phyloP scores from a whole-genome alignment of 1,139 yeast genomes.

The Kodamaea sp. region DNA sequence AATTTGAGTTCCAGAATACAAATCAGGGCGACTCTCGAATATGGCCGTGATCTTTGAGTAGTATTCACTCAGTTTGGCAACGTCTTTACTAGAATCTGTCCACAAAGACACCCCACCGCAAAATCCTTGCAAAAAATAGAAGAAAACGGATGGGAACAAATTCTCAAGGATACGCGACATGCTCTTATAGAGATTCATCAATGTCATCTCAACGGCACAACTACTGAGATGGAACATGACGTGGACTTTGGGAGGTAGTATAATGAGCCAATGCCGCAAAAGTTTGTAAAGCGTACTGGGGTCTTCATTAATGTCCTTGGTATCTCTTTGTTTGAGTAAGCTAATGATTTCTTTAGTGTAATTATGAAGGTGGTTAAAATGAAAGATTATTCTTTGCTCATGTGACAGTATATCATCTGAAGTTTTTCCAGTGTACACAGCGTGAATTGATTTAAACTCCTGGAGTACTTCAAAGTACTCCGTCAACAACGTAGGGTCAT shows the following conservation, averaged over 20 bases:
- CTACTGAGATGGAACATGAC: conserved; percentile 12
- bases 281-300: conserved; percentile 19
- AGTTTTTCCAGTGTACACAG: conserved; percentile 1
- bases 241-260: conserved; percentile 24
- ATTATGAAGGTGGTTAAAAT: conserved; percentile 15
- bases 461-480: conserved; percentile 21
- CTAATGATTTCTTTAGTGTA: conserved; percentile 9
- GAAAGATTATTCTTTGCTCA: conserved; percentile 16
- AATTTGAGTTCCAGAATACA: too few relatives aligned
- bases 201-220: conserved; percentile 20
- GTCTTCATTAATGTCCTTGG: conserved; percentile 10
- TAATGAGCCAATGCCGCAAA: conserved; percentile 28
- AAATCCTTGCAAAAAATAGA: conserved; percentile 26
- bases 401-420: not conserved
- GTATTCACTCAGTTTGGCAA: too few relatives aligned
- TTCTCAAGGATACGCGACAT: conserved; percentile 23
- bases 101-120: conserved; percentile 22
- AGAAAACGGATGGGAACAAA: conserved; percentile 27
- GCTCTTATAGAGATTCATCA: conserved; percentile 21
- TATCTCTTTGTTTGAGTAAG: conserved; percentile 6
- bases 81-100: conserved; percentile 4
- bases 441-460: conserved; percentile 9
- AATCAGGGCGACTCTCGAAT: too few relatives aligned
- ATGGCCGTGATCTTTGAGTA: too few relatives aligned
- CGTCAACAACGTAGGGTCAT: conserved; percentile 19